Percentiles rank a stretch among this genome's conserved stretches.
Evolutionary conservation across 768 basidiomycete genomes (phyloP).

Genomic region (Auricularia auricula-judae): DNA sequence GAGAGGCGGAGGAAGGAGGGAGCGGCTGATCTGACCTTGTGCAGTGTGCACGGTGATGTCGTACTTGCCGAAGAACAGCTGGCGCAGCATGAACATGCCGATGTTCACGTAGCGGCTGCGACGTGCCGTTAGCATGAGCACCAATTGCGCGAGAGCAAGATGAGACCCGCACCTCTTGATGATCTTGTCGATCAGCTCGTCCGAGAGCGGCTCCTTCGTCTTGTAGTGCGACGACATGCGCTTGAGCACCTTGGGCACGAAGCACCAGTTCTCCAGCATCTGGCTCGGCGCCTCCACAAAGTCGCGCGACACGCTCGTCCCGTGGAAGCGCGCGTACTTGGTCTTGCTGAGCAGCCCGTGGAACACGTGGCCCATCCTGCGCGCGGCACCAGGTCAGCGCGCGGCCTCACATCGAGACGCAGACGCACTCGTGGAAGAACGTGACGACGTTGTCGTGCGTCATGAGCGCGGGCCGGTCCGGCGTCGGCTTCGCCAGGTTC

Average conservation of each 20-base stretch:
- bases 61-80: constrained; percentile 75
- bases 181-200: constrained; percentile 67
- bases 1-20: not conserved
- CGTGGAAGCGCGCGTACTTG: constrained; percentile 68
- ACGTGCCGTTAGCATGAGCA: too few relatives aligned
- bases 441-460: constrained; percentile 81
- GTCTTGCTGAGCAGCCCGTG: constrained; percentile 54
- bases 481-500: constrained; percentile 77
- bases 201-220: constrained; percentile 57
- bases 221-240: constrained; percentile 75
- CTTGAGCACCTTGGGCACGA: constrained; percentile 68
- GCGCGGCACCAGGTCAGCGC: not conserved
- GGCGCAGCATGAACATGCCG: constrained; percentile 71
- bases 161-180: constrained; percentile 48
- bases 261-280: constrained; percentile 93
- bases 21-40: constrained; percentile 31
- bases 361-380: constrained; percentile 46
- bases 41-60: constrained; percentile 68
- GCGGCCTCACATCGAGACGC: not conserved
- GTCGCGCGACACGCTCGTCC: constrained; percentile 68
- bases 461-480: constrained; percentile 74
- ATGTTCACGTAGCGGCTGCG: constrained; percentile 58
- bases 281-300: constrained; percentile 87
- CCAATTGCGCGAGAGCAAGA: too few relatives aligned
- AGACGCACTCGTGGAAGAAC: constrained; percentile 64